phyloP scores from a whole-genome alignment of 2,329 filamentous ascomycete genomes.

The Dothiorella sarmentorum region DNA sequence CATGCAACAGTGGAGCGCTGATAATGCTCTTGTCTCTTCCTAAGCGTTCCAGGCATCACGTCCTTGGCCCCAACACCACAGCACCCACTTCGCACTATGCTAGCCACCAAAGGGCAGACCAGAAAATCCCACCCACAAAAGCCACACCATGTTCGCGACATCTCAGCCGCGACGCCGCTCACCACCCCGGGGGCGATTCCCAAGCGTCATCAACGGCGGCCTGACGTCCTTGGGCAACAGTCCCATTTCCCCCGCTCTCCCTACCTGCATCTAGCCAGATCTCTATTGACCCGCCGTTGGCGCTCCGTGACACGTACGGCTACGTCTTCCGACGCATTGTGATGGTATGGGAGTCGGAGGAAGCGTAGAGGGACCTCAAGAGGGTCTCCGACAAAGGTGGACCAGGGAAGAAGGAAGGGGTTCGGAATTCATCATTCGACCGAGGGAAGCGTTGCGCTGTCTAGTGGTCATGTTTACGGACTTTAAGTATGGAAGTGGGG shows the following conservation, averaged over 20 bases:
- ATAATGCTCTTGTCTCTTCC: too few relatives aligned
- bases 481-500: too few relatives aligned
- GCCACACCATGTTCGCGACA: neutral
- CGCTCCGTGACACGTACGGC: conserved; percentile 5
- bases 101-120: neutral
- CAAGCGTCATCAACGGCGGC: neutral
- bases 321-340: neutral
- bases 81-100: neutral
- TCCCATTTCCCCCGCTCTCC: neutral
- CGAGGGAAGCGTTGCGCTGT: too few relatives aligned
- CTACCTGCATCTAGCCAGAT: conserved; percentile 7
- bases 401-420: neutral
- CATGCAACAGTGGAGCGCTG: too few relatives aligned
- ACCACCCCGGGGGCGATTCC: too few relatives aligned
- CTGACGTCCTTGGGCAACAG: conserved; percentile 4
- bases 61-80: neutral
- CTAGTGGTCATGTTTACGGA: neutral
- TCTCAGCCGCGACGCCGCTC: neutral
- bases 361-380: neutral
- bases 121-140: neutral
- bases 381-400: neutral
- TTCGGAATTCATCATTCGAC: too few relatives aligned
- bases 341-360: neutral
- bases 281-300: conserved; percentile 1
- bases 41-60: neutral